Evolutionary conservation across 2,329 filamentous ascomycete species (phyloP).

Genomic region (Ilyonectria sp.): DNA sequence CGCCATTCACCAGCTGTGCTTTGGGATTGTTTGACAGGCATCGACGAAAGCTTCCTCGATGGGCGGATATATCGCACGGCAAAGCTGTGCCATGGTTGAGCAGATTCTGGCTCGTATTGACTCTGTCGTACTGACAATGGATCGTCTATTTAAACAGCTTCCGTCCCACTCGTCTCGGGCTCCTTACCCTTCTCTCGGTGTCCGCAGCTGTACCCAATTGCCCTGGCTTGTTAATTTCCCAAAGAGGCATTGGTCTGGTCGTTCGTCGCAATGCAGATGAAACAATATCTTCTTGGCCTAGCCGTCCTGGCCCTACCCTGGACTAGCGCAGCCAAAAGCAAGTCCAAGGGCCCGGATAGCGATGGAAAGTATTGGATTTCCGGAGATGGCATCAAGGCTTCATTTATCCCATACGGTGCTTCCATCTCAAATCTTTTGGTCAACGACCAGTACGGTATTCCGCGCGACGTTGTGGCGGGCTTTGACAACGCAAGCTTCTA

Average conservation of each 20-base stretch:
- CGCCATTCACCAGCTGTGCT: constrained; percentile 19
- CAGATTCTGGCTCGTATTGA: not conserved
- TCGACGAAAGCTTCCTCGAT: not conserved
- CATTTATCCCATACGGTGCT: constrained; percentile 83
- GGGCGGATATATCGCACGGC: not conserved
- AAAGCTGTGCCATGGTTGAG: not conserved
- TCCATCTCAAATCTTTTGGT: constrained; percentile 81
- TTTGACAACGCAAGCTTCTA: constrained; percentile 85
- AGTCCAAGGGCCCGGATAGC: constrained; percentile 61
- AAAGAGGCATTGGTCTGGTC: not conserved
- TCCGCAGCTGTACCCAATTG: not conserved
- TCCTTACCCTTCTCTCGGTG: not conserved
- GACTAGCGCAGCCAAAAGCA: constrained; percentile 1
- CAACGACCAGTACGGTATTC: constrained; percentile 76
- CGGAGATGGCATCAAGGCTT: constrained; percentile 75
- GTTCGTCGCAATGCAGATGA: not conserved
- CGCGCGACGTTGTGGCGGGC: constrained; percentile 80
- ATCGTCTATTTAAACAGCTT: not conserved
- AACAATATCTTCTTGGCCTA: not conserved
- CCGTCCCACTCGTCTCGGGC: not conserved
- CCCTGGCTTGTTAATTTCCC: not conserved
- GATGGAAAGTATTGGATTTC: constrained; percentile 81
- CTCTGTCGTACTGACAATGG: not conserved
- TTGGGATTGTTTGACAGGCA: not conserved
- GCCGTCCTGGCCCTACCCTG: constrained; percentile 18